phyloP scores from a whole-genome alignment of 2,329 filamentous ascomycete species.

The Aureobasidium subglaciale region DNA sequence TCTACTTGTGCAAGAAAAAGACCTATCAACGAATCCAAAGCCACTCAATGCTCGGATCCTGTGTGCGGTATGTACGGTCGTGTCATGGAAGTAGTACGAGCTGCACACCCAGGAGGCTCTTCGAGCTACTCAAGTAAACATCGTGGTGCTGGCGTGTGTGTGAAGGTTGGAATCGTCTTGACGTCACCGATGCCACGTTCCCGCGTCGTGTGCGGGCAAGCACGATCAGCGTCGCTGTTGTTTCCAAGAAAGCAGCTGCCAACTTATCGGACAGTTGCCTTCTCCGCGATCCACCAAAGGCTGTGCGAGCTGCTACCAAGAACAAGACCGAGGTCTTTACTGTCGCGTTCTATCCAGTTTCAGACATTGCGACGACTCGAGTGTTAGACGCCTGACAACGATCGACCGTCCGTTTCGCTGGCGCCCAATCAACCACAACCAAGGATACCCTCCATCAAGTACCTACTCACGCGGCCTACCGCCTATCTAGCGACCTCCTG shows the following conservation, averaged over 20 bases:
- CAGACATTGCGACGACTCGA: not conserved
- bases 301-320: constrained; percentile 5
- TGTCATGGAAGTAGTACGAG: no score
- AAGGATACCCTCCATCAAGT: not conserved
- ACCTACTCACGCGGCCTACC: not conserved
- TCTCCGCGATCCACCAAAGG: not conserved
- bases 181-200: constrained; percentile 7
- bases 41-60: no score
- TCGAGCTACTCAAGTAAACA: no score
- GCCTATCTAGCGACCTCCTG: not conserved
- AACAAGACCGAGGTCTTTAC: not conserved
- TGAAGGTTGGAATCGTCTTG: not conserved
- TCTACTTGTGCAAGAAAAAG: not conserved
- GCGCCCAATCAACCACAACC: not conserved
- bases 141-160: not conserved
- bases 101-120: not conserved
- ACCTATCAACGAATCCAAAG: no score
- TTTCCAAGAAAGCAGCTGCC: constrained; percentile 7
- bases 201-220: not conserved
- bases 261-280: not conserved
- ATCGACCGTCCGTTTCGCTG: not conserved
- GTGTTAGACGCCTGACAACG: not conserved
- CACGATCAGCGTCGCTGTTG: constrained; percentile 10
- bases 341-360: not conserved
- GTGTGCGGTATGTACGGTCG: no score